These are phyloP conservation scores for Serendipita sp. DNA, from an alignment of 768 basidiomycete genomes.

Conservation along the genomic window DNA sequence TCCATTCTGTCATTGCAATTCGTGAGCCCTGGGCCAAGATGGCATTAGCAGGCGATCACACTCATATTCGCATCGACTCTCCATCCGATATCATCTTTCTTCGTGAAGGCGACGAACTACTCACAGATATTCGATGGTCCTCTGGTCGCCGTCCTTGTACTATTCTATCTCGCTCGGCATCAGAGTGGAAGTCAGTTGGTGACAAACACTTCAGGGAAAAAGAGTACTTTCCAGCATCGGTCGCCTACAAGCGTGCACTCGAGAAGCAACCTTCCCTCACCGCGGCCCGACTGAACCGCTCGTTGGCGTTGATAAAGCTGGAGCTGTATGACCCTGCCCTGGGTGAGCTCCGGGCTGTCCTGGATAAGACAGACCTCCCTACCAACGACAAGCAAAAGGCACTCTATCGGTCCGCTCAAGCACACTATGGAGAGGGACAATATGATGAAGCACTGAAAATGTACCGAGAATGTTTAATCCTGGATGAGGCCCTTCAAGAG, in stretches of 20 bases:
- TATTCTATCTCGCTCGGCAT: background rate
- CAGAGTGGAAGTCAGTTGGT: constrained; percentile 16
- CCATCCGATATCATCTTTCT: constrained; percentile 19
- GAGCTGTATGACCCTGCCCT: constrained; percentile 16
- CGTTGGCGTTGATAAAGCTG: constrained; percentile 17
- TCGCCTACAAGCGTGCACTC: constrained; percentile 17
- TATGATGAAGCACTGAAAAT: constrained; percentile 12
- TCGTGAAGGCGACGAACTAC: constrained; percentile 6
- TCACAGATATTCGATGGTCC: constrained; percentile 8
- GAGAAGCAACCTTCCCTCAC: constrained; percentile 11
- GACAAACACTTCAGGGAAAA: constrained; percentile 14
- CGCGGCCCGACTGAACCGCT: constrained; percentile 18
- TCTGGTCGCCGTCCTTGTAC: background rate
- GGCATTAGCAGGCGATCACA: constrained; percentile 4
- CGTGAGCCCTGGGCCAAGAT: constrained; percentile 20
- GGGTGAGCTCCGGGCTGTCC: constrained; percentile 15
- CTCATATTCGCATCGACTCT: constrained; percentile 19
- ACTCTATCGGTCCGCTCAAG: constrained; percentile 15
- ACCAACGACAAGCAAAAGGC: constrained; percentile 14
- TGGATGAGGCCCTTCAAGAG: constrained; percentile 7
- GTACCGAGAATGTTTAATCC: constrained; percentile 9
- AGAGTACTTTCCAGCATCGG: constrained; percentile 16
- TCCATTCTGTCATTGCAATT: constrained; percentile 18
- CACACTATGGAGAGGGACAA: constrained; percentile 15
- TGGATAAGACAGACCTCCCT: constrained; percentile 3